Percentiles rank a stretch among this genome's conserved stretches.
Conservation (phyloP, 106 monocot genomes). For the Cymbidium sinense region DNA sequence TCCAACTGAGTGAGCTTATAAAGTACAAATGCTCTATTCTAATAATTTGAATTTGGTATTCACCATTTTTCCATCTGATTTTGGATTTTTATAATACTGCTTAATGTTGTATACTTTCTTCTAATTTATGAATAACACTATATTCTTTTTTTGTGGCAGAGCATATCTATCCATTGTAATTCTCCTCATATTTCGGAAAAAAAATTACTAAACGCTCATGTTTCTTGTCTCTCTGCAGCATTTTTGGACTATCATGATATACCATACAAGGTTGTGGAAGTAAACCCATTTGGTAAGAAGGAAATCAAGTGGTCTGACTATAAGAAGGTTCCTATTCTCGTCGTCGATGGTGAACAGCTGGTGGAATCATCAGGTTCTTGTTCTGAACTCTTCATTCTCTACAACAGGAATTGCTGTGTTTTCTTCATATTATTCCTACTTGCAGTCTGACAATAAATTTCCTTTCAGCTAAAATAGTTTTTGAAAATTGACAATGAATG, state of each 20-base stretch:
- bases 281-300: constrained; percentile 89
- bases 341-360: constrained; percentile 80
- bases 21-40: too few species aligned
- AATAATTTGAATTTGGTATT: too few species aligned
- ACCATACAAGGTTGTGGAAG: constrained; percentile 91
- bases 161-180: too few species aligned
- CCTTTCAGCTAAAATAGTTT: background rate
- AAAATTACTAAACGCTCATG: background rate
- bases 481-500: background rate
- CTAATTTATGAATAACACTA: too few species aligned
- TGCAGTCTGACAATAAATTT: background rate
- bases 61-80: too few species aligned
- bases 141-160: too few species aligned
- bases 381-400: constrained; percentile 1
- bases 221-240: constrained; percentile 35
- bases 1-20: too few species aligned
- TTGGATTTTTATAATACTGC: too few species aligned
- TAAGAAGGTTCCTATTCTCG: constrained; percentile 89
- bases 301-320: constrained; percentile 99
- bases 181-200: background rate
- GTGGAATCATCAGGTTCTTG: constrained; percentile 75
- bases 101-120: too few species aligned
- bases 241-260: constrained; percentile 91
- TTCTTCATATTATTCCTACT: background rate
- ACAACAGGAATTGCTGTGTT: background rate